Conservation (phyloP, 2,329 filamentous ascomycete genomes). For the Colletotrichum gloeosporioides region DNA sequence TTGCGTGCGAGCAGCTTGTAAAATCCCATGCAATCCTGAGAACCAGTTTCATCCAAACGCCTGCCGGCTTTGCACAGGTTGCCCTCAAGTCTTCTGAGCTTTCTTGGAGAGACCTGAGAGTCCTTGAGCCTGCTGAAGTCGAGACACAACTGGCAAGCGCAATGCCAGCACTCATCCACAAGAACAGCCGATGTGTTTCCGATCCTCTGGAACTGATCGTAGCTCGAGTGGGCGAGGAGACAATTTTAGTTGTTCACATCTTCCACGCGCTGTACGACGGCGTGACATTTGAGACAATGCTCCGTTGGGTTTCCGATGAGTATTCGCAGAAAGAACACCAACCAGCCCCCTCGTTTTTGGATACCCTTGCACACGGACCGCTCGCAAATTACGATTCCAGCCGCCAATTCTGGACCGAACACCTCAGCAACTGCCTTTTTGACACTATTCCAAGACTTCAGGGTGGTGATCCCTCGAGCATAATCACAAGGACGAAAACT, state of each 20-base stretch:
- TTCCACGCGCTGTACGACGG: slow-evolving; percentile 93
- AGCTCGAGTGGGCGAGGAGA: slow-evolving; percentile 30
- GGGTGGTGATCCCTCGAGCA: slow-evolving; percentile 1
- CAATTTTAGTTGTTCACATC: slow-evolving; percentile 66
- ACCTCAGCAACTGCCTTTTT: slow-evolving; percentile 47
- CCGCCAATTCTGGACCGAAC: slow-evolving; percentile 70
- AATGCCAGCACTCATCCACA: slow-evolving; percentile 56
- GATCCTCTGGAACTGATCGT: slow-evolving; percentile 59
- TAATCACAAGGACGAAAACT: slow-evolving; percentile 1
- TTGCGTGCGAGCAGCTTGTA: slow-evolving; percentile 64
- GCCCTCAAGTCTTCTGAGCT: slow-evolving; percentile 53
- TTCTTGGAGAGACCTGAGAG: slow-evolving; percentile 47
- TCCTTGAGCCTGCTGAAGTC: slow-evolving; percentile 31
- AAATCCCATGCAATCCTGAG: slow-evolving; percentile 68
- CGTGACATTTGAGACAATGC: slow-evolving; percentile 73
- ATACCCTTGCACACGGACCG: slow-evolving; percentile 73
- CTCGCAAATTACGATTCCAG: slow-evolving; percentile 51
- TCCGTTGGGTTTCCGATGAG: slow-evolving; percentile 59
- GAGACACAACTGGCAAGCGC: slow-evolving; percentile 36
- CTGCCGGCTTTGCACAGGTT: slow-evolving; percentile 79
- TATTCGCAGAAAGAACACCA: slow-evolving; percentile 45
- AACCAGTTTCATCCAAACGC: slow-evolving; percentile 73
- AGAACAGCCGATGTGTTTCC: slow-evolving; percentile 53
- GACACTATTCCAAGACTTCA: slow-evolving; percentile 21
- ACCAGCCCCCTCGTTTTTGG: slow-evolving; percentile 63